Evolutionary conservation across 495 filamentous ascomycete species (phyloP), one percentile per base, ranked within the genome.

Genomic region (Penicillium herquei): DNA sequence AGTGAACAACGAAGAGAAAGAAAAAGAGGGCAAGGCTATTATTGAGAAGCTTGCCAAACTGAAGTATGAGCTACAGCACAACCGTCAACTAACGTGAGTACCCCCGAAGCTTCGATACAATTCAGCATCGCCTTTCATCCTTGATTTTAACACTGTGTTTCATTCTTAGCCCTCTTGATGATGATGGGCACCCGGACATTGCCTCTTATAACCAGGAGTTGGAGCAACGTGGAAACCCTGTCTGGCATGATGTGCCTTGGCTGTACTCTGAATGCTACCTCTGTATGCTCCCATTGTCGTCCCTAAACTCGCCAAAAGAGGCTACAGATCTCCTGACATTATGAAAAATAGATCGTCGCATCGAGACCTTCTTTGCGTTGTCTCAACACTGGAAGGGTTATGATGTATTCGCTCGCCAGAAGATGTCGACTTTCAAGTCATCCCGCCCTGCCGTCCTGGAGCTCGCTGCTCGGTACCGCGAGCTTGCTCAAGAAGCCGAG

Each of bases 1-100:
- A 34, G 79, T 79, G 17, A 74, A 77, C 30, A 80, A 81, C 18
- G 67, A 81, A 1, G 83, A 82, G 39, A 88, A 89, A 69, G 68
- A 72, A 13, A 81, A 80, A 26, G 94, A 98, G 63, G 94, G 94
- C 56, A 96, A 96, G 74, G 75, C 69, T 56, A 94, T 98, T 56
- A 81, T 96, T 37, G 85, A 86, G 68, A 82, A 87, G 50, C 77
- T 98, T 2, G 87, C 88, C 12, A 84, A 80, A 63, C 78, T 98
- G 57, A 98, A 98, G 74, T 96, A 98, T 73, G 93, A 98, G 75
- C 70, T 97, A 41, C 94, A 96, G 66, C 94, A 98, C 69, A 83
- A 97, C 67, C 81, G 91, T 40, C 76, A 85, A 57, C 70, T 98
- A 64, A 90, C 80, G 91, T 95, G 75, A 60, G 87, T 74, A 33